phyloP scores from a whole-genome alignment of 2,329 filamentous ascomycete genomes.

The Ceratocystis variospora region DNA sequence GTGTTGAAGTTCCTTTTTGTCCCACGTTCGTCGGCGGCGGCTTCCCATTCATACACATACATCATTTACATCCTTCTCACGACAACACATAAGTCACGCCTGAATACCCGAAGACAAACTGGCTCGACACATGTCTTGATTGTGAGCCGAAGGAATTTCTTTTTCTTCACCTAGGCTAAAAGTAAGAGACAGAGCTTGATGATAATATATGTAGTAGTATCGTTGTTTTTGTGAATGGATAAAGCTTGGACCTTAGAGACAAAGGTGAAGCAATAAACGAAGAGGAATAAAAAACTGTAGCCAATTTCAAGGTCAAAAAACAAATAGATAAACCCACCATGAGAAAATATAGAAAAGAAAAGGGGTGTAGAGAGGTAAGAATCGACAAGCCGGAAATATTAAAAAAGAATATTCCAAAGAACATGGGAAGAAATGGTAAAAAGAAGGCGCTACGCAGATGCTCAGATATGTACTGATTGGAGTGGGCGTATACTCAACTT shows the following conservation, averaged over 20 bases:
- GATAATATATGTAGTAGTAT: neutral
- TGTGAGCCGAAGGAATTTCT: neutral
- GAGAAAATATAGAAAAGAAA: neutral
- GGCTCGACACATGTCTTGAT: neutral
- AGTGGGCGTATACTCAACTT: neutral
- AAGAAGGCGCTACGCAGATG: constrained; percentile 5
- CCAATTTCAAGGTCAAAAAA: neutral
- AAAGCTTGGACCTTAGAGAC: neutral
- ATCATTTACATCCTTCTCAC: too few species aligned
- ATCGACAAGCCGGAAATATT: neutral
- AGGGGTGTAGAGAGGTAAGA: neutral
- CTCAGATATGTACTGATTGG: neutral
- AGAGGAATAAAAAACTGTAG: neutral
- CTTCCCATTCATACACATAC: neutral
- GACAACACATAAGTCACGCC: neutral
- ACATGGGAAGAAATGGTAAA: neutral
- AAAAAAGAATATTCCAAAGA: constrained; percentile 9
- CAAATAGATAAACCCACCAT: constrained; percentile 2
- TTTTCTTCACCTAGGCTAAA: neutral
- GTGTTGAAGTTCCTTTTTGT: neutral
- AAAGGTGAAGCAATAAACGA: neutral
- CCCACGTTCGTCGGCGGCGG: neutral
- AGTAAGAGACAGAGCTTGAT: neutral
- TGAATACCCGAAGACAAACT: neutral
- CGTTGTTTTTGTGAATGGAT: neutral